phyloP scores from a whole-genome alignment of 31 red algal species.

The Asparagopsis taxiformis region DNA sequence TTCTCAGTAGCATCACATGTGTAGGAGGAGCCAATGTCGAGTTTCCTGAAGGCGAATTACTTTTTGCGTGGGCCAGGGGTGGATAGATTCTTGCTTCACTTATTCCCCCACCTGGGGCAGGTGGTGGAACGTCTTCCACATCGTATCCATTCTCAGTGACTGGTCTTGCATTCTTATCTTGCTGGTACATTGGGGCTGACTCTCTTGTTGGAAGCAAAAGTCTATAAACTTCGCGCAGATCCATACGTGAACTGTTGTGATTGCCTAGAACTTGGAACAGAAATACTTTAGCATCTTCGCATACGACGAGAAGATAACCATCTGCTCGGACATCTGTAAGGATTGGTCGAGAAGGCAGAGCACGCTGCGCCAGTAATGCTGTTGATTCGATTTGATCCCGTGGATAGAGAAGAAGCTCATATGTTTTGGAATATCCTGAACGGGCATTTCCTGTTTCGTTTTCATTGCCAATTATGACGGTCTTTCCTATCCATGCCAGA shows the following conservation, averaged over 20 bases:
- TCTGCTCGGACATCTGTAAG: slow-evolving; percentile 83
- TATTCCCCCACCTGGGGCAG: slow-evolving; percentile 70
- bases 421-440: slow-evolving; percentile 2
- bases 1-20: slow-evolving; percentile 74
- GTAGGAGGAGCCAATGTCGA: slow-evolving; percentile 14
- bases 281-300: slow-evolving; percentile 63
- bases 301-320: slow-evolving; percentile 82
- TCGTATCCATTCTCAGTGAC: neutral
- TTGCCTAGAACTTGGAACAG: slow-evolving; percentile 55
- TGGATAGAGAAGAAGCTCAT: slow-evolving; percentile 77
- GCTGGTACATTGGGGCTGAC: slow-evolving; percentile 54
- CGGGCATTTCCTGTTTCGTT: neutral
- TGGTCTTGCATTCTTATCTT: slow-evolving; percentile 35
- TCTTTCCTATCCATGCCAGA: slow-evolving; percentile 79
- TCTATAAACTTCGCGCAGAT: slow-evolving; percentile 59
- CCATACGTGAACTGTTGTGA: slow-evolving; percentile 17
- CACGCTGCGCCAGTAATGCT: slow-evolving; percentile 55
- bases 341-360: slow-evolving; percentile 63
- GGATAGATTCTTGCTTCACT: slow-evolving; percentile 75
- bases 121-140: slow-evolving; percentile 7
- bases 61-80: slow-evolving; percentile 34
- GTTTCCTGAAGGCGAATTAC: neutral
- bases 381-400: slow-evolving; percentile 72
- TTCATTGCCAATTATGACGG: slow-evolving; percentile 72
- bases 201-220: slow-evolving; percentile 70